These are phyloP conservation scores for Xylaria bambusicola DNA, from an alignment of 495 filamentous ascomycete genomes.

Conservation along the genomic window DNA sequence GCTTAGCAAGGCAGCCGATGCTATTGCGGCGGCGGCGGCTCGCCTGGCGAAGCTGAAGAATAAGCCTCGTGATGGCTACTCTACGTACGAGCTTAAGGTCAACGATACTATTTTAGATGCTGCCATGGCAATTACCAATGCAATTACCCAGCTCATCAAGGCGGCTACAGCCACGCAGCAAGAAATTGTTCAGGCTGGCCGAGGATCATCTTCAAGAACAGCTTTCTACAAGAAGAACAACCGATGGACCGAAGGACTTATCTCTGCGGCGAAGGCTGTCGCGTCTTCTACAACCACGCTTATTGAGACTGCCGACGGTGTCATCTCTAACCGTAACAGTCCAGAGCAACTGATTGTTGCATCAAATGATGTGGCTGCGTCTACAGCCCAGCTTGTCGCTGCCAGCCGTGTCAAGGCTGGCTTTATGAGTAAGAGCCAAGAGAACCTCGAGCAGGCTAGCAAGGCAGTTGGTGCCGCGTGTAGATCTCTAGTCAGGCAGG, in stretches of 20 bases:
- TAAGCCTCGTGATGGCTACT: constrained; percentile 90
- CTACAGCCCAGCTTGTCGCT: constrained; percentile 93
- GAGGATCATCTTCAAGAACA: constrained; percentile 83
- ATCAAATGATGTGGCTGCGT: constrained; percentile 93
- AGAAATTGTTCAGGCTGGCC: constrained; percentile 95
- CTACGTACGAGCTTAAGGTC: constrained; percentile 94
- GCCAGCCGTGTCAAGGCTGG: constrained; percentile 95
- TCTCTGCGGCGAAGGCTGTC: constrained; percentile 95
- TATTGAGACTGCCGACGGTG: constrained; percentile 96
- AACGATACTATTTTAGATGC: constrained; percentile 94
- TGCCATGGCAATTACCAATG: constrained; percentile 92
- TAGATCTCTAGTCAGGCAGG: constrained; percentile 83
- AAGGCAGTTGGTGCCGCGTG: constrained; percentile 92
- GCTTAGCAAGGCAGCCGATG: constrained; percentile 89
- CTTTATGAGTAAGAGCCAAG: constrained; percentile 96
- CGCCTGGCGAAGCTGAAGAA: constrained; percentile 87
- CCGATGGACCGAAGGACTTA: constrained; percentile 96
- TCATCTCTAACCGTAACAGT: constrained; percentile 85
- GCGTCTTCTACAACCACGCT: constrained; percentile 88
- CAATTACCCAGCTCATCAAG: constrained; percentile 93
- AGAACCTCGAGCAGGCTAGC: constrained; percentile 84
- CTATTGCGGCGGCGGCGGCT: constrained; percentile 88
- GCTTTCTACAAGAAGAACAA: constrained; percentile 99
- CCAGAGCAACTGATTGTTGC: constrained; percentile 97
- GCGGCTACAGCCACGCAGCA: constrained; percentile 92